Percentiles rank a stretch among this genome's conserved stretches.
Conservation (phyloP, 2,329 filamentous ascomycete genomes). For the Ceratocystis lukuohia region DNA sequence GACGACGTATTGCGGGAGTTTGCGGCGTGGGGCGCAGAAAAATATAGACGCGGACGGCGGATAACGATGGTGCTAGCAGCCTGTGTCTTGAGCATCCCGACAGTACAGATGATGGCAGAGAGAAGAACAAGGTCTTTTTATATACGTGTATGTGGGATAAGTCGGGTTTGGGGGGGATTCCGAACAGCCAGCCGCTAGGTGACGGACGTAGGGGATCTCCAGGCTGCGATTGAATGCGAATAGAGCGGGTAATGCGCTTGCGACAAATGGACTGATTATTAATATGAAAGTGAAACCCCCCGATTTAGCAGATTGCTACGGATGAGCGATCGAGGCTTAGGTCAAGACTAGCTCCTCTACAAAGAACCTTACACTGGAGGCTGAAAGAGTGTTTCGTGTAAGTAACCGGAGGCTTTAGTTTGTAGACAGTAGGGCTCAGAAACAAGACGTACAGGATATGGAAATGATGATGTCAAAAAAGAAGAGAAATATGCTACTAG, state of each 20-base stretch:
- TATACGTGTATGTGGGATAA: not conserved
- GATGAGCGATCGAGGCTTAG: not conserved
- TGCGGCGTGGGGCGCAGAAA: slow-evolving; percentile 22
- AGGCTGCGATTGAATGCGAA: slow-evolving; percentile 19
- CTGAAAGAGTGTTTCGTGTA: not conserved
- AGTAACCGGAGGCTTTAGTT: not conserved
- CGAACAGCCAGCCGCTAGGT: not conserved
- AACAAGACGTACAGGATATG: not conserved
- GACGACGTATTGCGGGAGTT: slow-evolving; percentile 15
- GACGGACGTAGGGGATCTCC: not conserved
- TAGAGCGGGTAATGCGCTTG: not conserved
- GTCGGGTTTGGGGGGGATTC: not conserved
- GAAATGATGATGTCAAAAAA: not conserved
- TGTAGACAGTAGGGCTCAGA: not conserved
- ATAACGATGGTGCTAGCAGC: slow-evolving; percentile 28
- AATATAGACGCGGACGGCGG: slow-evolving; percentile 31
- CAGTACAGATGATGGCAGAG: not conserved
- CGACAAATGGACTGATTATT: not conserved
- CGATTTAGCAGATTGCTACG: not conserved
- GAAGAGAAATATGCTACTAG: not conserved
- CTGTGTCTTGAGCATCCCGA: slow-evolving; percentile 36
- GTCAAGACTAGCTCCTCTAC: not conserved
- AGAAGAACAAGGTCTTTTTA: not conserved
- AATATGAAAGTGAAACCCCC: not conserved
- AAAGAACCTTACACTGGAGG: not conserved